Base-by-base conservation (phyloP, 495 filamentous ascomycete species). In the Hypoxylon fragiforme region DNA sequence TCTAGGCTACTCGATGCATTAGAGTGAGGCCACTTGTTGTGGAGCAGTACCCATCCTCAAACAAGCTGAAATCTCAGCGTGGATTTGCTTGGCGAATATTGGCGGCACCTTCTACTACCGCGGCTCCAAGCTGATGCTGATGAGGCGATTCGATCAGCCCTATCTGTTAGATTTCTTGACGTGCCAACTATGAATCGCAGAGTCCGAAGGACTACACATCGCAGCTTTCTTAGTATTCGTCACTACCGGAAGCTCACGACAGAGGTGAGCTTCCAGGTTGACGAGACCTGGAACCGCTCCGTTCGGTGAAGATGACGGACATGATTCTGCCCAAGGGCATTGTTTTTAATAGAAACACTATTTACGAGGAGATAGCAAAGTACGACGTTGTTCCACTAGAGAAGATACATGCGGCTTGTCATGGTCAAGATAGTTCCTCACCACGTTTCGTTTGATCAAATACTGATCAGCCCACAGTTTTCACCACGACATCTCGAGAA, bases 401-500 rank as follows among this genome's bases (percentile, higher is more conserved):
- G 46, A 73, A 77, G 41, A 76, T 81, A 53, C 69, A 62, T 52
- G 70, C 71, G 48, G 73, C 74, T 51, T 81, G 77, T 67, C 74
- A 75, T 63, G 77, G 79, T 82, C 38, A 62, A 62, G 52, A 62
- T 53, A 62, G 38, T 44, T 57, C 58, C 58, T 56, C 44, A 46
- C 43, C 51, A 57, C 48, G 6, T 38, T 20, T 20, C 6, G 24
- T 48, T 18, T 53, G 31, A 57, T 51, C 19, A 13, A n/a, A 39
- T 57, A 53, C 58, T 62, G 47, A 62, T 21, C 22, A 37, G 20
- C 7, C 44, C 26, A 12, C 57, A 82, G 79, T 76, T 16, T 82
- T 80, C 47, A 76, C 77, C 2, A 80, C 77, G 7, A 80, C 76
- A 1, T 76, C 73, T 14, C 70, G 76, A 43, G 67, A 71, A 47